Evolutionary conservation across 495 filamentous ascomycete genomes (phyloP).

Genomic region (Daldinia decipiens): DNA sequence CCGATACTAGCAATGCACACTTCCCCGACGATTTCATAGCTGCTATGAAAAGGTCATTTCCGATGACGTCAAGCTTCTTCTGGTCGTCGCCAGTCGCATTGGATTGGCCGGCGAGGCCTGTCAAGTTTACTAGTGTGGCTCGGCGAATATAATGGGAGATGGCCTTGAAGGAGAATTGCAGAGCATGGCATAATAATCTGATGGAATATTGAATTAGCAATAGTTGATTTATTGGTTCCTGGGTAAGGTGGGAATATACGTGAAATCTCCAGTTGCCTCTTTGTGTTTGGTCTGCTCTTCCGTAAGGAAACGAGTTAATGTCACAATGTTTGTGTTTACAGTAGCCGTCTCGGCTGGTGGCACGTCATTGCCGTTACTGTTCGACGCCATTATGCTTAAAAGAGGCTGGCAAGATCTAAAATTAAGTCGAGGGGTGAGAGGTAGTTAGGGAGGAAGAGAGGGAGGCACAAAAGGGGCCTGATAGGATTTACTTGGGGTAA

Average conservation of each 20-base stretch:
- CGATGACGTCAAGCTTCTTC: conserved; percentile 99
- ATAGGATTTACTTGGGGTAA: conserved; percentile 12
- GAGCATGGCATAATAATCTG: conserved; percentile 93
- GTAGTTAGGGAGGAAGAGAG: conserved; percentile 1
- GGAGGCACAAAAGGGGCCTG: background rate
- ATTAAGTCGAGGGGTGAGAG: background rate
- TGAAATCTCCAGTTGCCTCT: conserved; percentile 98
- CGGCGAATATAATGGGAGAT: conserved; percentile 99
- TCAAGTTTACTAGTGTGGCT: conserved; percentile 95
- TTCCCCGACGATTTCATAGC: conserved; percentile 93
- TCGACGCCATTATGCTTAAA: conserved; percentile 47
- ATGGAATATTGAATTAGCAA: conserved; percentile 8
- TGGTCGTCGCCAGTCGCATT: conserved; percentile 98
- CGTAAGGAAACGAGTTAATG: conserved; percentile 92
- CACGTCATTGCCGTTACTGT: conserved; percentile 43
- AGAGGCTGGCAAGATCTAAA: background rate
- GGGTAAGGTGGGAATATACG: conserved; percentile 66
- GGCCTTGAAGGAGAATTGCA: conserved; percentile 99
- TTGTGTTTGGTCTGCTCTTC: conserved; percentile 94
- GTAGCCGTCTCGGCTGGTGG: conserved; percentile 68
- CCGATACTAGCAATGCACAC: conserved; percentile 89
- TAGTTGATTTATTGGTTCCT: background rate
- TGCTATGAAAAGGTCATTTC: conserved; percentile 95
- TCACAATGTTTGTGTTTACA: conserved; percentile 95
- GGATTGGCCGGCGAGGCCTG: conserved; percentile 91